Base-by-base conservation (phyloP, 345 rosid species). In the Orychophragmus violaceus region DNA sequence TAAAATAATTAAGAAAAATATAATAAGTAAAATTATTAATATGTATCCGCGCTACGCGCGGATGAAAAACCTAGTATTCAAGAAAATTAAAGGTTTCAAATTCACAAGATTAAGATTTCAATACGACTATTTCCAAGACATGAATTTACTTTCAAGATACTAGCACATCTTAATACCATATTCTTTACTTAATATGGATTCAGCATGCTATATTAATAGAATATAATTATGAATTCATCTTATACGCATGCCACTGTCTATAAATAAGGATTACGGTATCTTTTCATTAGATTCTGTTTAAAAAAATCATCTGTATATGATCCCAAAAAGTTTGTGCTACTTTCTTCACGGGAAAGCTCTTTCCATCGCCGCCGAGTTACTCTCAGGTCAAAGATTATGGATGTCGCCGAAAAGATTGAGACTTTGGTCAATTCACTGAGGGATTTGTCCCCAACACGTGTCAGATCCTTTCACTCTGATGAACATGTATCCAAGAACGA, bases 341-440 rank as follows among this genome's bases (percentile, higher is more conserved):
- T 39, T 19, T 53, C 4, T 23, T 21, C 25, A 18, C 27, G 30
- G 12, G 16, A 21, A 45, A 59, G 22, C 64, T 52, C 13, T 32
- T 37, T 9, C 33, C 27, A 5, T 30, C 59, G 22, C 59, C 14
- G 5, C 45, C 54, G 17, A 37, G 41, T 50, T 60, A 59, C 13
- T 36, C 41, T 57, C 75, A 42, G 19, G 25, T 44, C 6, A 11
- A 58, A 19, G 59, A 80, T 77, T 24, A 79, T 24, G 50, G 37
- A 19, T 2, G 59, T 5, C 21, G 62, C 65, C 4, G 54, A 71
- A 14, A 84, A 79, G 65, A 69, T 72, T 44, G 79, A 77, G 68
- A 68, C 83, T 28, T 88, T 85, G 91, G 78, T 90, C 7, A 85
- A 86, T 66, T 88, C 91, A 0, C 77, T 90, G 86, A 83, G 88